Evolutionary conservation across 352 stramenopile genomes (phyloP), one percentile per base, ranked within the genome.

Genomic region (Vaucheria bursata): DNA sequence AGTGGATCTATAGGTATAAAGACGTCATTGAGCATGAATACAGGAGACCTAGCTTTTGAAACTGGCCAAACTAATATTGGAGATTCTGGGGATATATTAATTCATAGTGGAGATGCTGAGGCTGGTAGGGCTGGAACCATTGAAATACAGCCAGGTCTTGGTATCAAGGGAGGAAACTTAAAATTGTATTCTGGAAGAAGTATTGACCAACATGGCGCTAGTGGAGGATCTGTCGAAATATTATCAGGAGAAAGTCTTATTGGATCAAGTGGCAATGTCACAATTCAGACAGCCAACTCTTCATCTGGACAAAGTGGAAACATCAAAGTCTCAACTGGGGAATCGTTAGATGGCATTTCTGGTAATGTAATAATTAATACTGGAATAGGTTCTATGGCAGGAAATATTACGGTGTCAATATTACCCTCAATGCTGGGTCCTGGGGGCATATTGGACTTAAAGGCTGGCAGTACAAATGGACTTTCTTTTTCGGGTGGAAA

Each of bases 401-500:
- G 53, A 37, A 68, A 68, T 7, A 68, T 68, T 34, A 68, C 31
- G 6, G 53, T 2, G 2, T 7, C 37, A 2, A 34, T 68, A 37
- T 31, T 31, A 8, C 8, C 53, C 6, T 68, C 53, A 7, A 8
- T 7, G 53, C 8, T 2, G 2, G 2, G 2, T 8, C 2, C 53
- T 8, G 53, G 53, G 31, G 53, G 53, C 37, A 7, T 2, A 7
- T 2, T 68, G 31, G 37, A 31, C 8, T 2, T 68, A 7, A 31
- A 68, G 8, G 53, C 53, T 8, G 53, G 53, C 2, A 68, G 53
- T 34, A 81, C 37, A 53, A 65, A 49, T 75, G 76, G 76, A 12
- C 53, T 49, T 52, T 53, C 76, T 59, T 70, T 59, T 31, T 38
- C 68, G 25, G 75, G 69, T 25, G 76, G 76, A 7, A 36, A 36